Percentiles rank a stretch among this genome's conserved stretches.
phyloP scores from a whole-genome alignment of 805 yeast genomes.

The Ogataea nonfermentans region DNA sequence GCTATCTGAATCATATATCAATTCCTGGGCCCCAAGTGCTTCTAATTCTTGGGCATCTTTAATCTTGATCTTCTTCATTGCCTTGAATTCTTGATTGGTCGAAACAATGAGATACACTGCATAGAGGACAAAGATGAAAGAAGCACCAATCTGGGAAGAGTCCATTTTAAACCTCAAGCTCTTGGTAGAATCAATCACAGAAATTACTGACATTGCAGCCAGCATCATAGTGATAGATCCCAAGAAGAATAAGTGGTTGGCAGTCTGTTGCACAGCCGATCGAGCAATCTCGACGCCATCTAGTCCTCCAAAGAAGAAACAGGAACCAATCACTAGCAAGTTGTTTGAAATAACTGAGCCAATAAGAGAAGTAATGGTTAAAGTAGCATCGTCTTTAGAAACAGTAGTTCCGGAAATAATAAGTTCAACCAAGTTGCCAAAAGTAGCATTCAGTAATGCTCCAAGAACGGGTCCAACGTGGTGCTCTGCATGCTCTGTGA shows the following conservation, averaged over 20 bases:
- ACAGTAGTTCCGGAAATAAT: constrained; percentile 19
- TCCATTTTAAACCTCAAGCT: constrained; percentile 15
- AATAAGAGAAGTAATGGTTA: constrained; percentile 16
- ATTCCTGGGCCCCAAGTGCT: too few species aligned
- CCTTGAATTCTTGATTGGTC: constrained; percentile 16
- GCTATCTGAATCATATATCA: too few species aligned
- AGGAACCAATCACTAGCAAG: constrained; percentile 17
- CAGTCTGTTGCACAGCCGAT: constrained; percentile 7
- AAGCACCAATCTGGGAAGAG: constrained; percentile 17
- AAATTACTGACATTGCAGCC: constrained; percentile 15
- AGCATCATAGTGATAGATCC: constrained; percentile 8
- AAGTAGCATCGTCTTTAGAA: constrained; percentile 18
- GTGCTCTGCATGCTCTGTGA: constrained; percentile 19
- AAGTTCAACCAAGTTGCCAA: constrained; percentile 17
- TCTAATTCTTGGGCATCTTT: constrained; percentile 7
- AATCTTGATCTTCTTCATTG: constrained; percentile 14
- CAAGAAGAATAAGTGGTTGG: constrained; percentile 16
- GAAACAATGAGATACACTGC: constrained; percentile 14
- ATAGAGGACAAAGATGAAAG: constrained; percentile 15
- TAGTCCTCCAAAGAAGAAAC: constrained; percentile 19
- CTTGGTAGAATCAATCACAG: constrained; percentile 14
- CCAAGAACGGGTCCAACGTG: constrained; percentile 19
- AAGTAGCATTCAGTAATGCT: constrained; percentile 16
- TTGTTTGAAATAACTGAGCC: constrained; percentile 19
- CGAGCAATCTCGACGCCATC: constrained; percentile 9